phyloP scores from a whole-genome alignment of 306 rosid genomes.

The Trifolium repens region DNA sequence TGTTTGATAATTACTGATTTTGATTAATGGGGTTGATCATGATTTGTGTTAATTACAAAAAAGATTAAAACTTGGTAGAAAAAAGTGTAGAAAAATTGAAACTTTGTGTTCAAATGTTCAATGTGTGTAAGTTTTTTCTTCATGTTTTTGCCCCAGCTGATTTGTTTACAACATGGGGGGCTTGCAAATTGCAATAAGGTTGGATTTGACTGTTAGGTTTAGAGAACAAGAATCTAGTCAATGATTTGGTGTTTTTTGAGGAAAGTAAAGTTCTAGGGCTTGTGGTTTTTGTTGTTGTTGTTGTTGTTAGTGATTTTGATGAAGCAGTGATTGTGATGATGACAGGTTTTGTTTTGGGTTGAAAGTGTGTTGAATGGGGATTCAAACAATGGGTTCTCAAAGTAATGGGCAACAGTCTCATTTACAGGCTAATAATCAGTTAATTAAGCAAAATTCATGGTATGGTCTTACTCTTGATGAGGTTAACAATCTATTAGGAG shows the following conservation, averaged over 20 bases:
- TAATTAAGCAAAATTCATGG: constrained; percentile 69
- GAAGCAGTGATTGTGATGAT: constrained; percentile 15
- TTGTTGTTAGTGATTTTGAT: constrained; percentile 6
- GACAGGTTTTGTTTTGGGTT: constrained; percentile 43
- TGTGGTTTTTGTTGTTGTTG: not conserved
- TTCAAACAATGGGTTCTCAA: constrained; percentile 76
- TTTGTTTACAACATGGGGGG: constrained; percentile 4
- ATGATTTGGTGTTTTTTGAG: constrained; percentile 4
- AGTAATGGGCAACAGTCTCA: constrained; percentile 66
- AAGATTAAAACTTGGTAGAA: constrained; percentile 1
- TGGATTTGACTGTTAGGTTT: constrained; percentile 16
- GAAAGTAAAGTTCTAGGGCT: constrained; percentile 32
- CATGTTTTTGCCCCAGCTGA: constrained; percentile 32
- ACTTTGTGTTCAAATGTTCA: constrained; percentile 23
- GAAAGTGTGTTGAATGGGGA: constrained; percentile 64
- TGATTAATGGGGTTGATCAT: constrained; percentile 32
- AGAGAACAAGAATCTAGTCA: not conserved
- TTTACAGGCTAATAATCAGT: constrained; percentile 56
- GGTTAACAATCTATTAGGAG: constrained; percentile 60
- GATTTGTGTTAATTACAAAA: constrained; percentile 7
- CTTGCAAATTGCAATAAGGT: not conserved
- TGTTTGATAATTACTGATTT: not conserved
- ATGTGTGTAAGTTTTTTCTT: constrained; percentile 31
- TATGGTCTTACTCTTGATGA: constrained; percentile 69
- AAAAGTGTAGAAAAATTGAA: constrained; percentile 16